Percentiles rank a stretch among this genome's conserved stretches.
Evolutionary conservation across 2,329 filamentous ascomycete genomes (phyloP).

Genomic region (Allantophomopsis cytisporea): DNA sequence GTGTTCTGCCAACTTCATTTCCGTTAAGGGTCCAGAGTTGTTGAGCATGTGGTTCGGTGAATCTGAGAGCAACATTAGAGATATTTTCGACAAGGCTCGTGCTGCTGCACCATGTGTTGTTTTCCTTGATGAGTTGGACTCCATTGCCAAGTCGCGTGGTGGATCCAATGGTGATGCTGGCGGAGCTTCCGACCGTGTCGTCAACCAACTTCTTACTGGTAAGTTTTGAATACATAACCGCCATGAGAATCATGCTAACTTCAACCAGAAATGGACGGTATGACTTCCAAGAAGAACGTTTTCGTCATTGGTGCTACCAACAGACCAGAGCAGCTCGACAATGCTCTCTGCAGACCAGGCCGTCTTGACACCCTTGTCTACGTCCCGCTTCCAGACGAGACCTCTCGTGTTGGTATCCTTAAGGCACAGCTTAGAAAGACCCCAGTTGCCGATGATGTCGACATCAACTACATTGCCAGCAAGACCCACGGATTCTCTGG

Average conservation of each 20-base stretch:
- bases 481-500: slow-evolving; percentile 99
- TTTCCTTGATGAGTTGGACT: slow-evolving; percentile 97
- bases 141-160: slow-evolving; percentile 98
- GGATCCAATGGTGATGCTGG: slow-evolving; percentile 92
- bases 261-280: slow-evolving; percentile 82
- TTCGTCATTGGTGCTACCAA: slow-evolving; percentile 99
- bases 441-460: slow-evolving; percentile 74
- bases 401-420: slow-evolving; percentile 78
- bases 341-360: slow-evolving; percentile 92
- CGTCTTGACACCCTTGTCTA: slow-evolving; percentile 99
- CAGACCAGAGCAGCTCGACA: slow-evolving; percentile 95
- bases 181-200: slow-evolving; percentile 96
- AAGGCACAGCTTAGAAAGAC: slow-evolving; percentile 97
- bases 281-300: slow-evolving; percentile 99
- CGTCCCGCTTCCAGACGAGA: slow-evolving; percentile 88
- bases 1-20: slow-evolving; percentile 99
- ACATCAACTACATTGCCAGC: slow-evolving; percentile 82
- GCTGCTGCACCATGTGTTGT: slow-evolving; percentile 96
- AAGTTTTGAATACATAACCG: slow-evolving; percentile 25
- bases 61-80: slow-evolving; percentile 98
- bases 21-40: slow-evolving; percentile 94
- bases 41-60: slow-evolving; percentile 99
- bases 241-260: slow-evolving; percentile 25
- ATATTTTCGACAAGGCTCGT: slow-evolving; percentile 99
- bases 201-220: slow-evolving; percentile 98